Base-by-base conservation (phyloP, 1,284 basidiomycete species). In the Ustilago lituana region DNA sequence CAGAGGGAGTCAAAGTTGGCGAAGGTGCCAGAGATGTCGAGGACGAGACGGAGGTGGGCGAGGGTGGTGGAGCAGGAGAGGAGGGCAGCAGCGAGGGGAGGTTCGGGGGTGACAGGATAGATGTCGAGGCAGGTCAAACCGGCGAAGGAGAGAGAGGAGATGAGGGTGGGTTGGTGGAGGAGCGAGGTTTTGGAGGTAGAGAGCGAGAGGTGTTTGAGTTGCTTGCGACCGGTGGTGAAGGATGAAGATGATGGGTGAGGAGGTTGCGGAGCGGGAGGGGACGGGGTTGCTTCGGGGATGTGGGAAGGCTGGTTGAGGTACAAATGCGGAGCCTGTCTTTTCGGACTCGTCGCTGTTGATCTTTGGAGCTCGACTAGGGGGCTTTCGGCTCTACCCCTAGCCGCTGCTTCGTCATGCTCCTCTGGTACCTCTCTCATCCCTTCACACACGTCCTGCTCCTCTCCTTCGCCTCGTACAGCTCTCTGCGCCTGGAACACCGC, bases 1-100 rank as follows among this genome's bases (percentile, higher is more conserved):
- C 63, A 67, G 26, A 72, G 60, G 5, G 35, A 10, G 44, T 63
- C 39, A 29, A 51, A 68, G 54, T 65, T 58, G n/a, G 47, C 40
- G 22, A 69, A 73, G 5, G 53, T 55, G 6, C 57, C 58, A 2
- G 52, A 57, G 40, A 73, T 53, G 54, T 67, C 64, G 17, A 67
- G 41, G 0, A 56, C 46, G 7, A 68, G 37, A 1, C 54, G 46
- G 14, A 67, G 63, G 15, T 50, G 58, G 12, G 45, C 50, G 1
- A 63, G 59, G 0, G 63, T 63, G 1, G 41, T 23, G 0, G 45
- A 40, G 47, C 51, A 19, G 1, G 51, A 35, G 37, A 54, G 24
- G 36, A 67, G 39, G 4, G 52, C 9, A 17, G 15, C 0, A 0
- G 53, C 31, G 3, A 72, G 56, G 0, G 69, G 69, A 0, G 63